phyloP scores from a whole-genome alignment of 169 alveolate genomes.

The Plasmodium yoelii region DNA sequence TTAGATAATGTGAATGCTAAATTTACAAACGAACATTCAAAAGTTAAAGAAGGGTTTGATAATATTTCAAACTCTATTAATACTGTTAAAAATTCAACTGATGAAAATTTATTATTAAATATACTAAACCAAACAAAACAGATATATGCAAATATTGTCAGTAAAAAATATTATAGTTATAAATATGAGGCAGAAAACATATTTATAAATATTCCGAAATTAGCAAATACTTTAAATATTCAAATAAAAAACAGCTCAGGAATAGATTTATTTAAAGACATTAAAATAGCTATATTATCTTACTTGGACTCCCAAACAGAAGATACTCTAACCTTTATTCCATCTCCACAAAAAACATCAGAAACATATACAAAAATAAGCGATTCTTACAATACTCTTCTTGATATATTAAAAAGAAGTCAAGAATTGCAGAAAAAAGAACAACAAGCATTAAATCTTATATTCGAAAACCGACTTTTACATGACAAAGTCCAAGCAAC shows the following conservation, averaged over 20 bases:
- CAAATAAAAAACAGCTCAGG: not conserved
- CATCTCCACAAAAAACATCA: not conserved
- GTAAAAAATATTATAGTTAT: too few species aligned
- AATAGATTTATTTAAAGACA: not conserved
- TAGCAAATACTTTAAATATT: not conserved
- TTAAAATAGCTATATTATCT: not conserved
- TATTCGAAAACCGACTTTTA: not conserved
- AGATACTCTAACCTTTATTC: not conserved
- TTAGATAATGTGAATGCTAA: too few species aligned
- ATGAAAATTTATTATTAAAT: too few species aligned
- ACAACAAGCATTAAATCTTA: not conserved
- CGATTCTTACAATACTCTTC: not conserved
- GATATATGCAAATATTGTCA: too few species aligned
- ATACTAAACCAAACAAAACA: too few species aligned
- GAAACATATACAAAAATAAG: not conserved
- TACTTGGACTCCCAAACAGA: not conserved
- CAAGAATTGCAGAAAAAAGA: conserved; percentile 3
- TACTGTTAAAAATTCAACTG: too few species aligned
- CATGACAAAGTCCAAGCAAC: not conserved
- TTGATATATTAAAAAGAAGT: not conserved
- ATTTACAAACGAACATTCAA: too few species aligned
- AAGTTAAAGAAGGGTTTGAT: not conserved
- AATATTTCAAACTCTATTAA: not conserved
- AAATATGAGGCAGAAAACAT: too few species aligned
- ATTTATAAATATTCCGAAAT: too few species aligned